Percentiles rank a stretch among this genome's conserved stretches.
These are phyloP conservation scores for Microdochium trichocladiopsis DNA, from an alignment of 2,329 filamentous ascomycete genomes.

Conservation along the genomic window DNA sequence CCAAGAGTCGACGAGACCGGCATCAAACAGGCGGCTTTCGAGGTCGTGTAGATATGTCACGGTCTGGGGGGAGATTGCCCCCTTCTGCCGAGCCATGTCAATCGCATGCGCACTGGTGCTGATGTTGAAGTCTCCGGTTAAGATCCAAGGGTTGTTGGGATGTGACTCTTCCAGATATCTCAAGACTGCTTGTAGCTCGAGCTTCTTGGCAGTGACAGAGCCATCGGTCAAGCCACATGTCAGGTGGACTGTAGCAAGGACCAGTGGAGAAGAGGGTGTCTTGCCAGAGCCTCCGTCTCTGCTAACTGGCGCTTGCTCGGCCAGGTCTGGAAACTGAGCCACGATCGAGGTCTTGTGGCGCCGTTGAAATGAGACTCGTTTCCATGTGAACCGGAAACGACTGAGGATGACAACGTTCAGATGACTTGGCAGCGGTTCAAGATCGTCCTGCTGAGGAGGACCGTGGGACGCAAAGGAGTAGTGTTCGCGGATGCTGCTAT, in stretches of 20 bases:
- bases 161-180: constrained; percentile 35
- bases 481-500: constrained; percentile 32
- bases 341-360: constrained; percentile 53
- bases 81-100: constrained; percentile 39
- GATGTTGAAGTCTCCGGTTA: constrained; percentile 61
- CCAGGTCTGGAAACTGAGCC: constrained; percentile 22
- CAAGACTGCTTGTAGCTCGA: constrained; percentile 45
- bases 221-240: constrained; percentile 54
- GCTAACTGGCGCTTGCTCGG: neutral
- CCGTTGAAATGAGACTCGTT: constrained; percentile 42
- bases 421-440: constrained; percentile 50
- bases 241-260: constrained; percentile 54
- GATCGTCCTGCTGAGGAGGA: constrained; percentile 41
- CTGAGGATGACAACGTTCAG: constrained; percentile 57
- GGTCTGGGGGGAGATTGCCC: constrained; percentile 44
- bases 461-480: constrained; percentile 54
- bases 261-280: constrained; percentile 26
- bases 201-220: constrained; percentile 47
- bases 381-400: constrained; percentile 47
- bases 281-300: constrained; percentile 7
- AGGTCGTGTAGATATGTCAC: constrained; percentile 33
- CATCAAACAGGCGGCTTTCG: constrained; percentile 35
- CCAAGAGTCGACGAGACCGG: constrained; percentile 47
- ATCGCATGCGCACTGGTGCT: constrained; percentile 52
- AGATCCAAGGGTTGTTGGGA: constrained; percentile 38